Conservation (phyloP, 768 basidiomycete species). For the Kwoniella botswanensis region DNA sequence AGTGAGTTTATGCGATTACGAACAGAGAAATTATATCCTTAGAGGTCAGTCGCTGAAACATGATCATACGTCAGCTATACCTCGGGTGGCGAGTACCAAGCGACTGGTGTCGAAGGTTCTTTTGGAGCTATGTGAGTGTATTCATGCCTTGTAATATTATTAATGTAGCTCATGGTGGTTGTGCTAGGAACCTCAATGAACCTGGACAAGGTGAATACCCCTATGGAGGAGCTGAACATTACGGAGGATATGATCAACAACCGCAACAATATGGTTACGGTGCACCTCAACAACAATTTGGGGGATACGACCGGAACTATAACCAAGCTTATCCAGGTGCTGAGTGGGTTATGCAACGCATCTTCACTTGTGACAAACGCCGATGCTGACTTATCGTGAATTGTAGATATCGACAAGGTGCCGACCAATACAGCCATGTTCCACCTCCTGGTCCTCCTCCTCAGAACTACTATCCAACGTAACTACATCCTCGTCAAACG, state of each 20-base stretch:
- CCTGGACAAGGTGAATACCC: background rate
- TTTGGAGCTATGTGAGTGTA: constrained; percentile 17
- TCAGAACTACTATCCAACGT: constrained; percentile 40
- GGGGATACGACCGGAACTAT: constrained; percentile 8
- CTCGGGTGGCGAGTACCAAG: background rate
- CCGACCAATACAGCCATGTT: constrained; percentile 5
- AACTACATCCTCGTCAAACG: background rate
- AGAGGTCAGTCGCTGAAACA: too few relatives aligned
- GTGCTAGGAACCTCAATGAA: background rate
- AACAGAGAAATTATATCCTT: background rate
- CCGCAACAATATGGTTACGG: background rate
- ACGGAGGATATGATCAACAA: constrained; percentile 8
- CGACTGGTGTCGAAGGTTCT: background rate
- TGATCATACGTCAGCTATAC: background rate
- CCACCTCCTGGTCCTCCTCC: constrained; percentile 28
- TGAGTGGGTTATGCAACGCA: background rate
- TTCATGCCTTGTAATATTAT: background rate
- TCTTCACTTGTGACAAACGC: background rate
- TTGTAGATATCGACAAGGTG: constrained; percentile 9
- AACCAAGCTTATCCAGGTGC: constrained; percentile 1
- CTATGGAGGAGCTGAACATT: background rate
- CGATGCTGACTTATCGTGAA: background rate
- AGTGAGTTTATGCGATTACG: background rate
- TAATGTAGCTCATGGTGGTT: background rate
- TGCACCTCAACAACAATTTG: background rate